Conservation (phyloP, 768 basidiomycete species). For the Favolaschia claudopus region DNA sequence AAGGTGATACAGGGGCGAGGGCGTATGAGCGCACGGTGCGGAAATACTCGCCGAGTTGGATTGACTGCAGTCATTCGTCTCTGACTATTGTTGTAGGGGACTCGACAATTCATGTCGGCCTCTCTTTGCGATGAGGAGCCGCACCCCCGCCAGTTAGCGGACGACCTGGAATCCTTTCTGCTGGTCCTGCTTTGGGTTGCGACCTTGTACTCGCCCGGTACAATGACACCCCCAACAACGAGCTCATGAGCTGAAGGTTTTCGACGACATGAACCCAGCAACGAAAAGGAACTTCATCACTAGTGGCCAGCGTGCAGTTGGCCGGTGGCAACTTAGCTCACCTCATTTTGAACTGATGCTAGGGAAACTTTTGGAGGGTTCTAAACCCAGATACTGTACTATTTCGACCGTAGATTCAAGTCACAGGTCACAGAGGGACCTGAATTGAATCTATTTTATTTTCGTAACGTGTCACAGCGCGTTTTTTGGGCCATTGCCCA, state of each 20-base stretch:
- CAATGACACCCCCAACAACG: slow-evolving; percentile 6
- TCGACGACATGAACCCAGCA: background rate
- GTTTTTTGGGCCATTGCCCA: no score
- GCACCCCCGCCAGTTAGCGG: slow-evolving; percentile 13
- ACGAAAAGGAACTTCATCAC: slow-evolving; percentile 2
- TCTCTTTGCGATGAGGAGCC: background rate
- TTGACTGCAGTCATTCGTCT: no score
- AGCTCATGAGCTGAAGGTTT: slow-evolving; percentile 2
- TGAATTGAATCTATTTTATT: no score
- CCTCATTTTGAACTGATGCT: slow-evolving; percentile 1
- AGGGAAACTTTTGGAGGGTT: background rate
- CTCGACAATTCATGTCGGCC: slow-evolving; percentile 27
- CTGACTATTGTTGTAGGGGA: no score
- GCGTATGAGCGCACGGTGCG: no score
- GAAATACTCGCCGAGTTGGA: no score
- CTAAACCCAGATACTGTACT: slow-evolving; percentile 4
- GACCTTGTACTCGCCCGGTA: slow-evolving; percentile 9
- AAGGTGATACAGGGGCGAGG: no score
- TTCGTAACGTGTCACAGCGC: no score
- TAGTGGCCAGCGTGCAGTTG: background rate
- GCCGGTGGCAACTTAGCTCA: background rate
- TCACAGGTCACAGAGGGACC: no score
- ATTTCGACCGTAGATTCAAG: no score
- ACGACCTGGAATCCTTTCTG: slow-evolving; percentile 27
- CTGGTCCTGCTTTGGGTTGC: slow-evolving; percentile 24